Base-by-base conservation (phyloP, 2,329 filamentous ascomycete genomes). In the Chrysoporthe deuterocubensis region DNA sequence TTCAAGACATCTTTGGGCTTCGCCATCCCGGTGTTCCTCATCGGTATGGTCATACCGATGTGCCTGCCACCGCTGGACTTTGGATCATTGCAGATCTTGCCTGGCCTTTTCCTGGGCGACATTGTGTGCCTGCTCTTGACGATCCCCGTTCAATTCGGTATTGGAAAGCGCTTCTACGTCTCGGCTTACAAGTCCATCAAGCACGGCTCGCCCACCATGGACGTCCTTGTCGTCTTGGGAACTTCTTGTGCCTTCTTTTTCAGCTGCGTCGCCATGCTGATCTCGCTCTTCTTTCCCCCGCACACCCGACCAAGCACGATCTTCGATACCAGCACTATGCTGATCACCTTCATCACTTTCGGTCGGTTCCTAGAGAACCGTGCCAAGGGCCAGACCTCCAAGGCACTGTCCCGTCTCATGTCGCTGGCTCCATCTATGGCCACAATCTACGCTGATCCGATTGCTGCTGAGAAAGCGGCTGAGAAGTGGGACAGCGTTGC, bases 251-350 rank as follows among this genome's bases (percentile, higher is more conserved):
- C 96, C 26, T 99, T 98, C 82, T 96, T 97, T 79, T 99, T 97
- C 81, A 98, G 95, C 77, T 81, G 94, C 72, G 88, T 92, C 60
- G 88, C 93, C 18, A 97, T 99, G 93, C 65, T 90, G 4, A 89
- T 98, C 18, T 96, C 94, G 0, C 77, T 98, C 26, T 72, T 92
- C 16, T 83, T 87, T n/a, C 82, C 88, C 32, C 92, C 93, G 7
- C 93, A 98, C 76, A 87, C 85, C 2, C 88, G 92, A 60, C 96
- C 96, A 0, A 90, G 89, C 71, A 97, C 94, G 1, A 92, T 97
- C 18, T 99, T 99, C 74, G 96, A 99, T 76, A 99, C 96, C 1
- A 97, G 94, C 79, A 97, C 94, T 32, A 99, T 98, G 96, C 85
- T 99, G 63, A 94, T 99, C 78, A 97, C 94, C 0, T 98, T 99